Evolutionary conservation across 2,329 filamentous ascomycete genomes (phyloP), one percentile per base, ranked within the genome.

Genomic region (Exophiala sp.): DNA sequence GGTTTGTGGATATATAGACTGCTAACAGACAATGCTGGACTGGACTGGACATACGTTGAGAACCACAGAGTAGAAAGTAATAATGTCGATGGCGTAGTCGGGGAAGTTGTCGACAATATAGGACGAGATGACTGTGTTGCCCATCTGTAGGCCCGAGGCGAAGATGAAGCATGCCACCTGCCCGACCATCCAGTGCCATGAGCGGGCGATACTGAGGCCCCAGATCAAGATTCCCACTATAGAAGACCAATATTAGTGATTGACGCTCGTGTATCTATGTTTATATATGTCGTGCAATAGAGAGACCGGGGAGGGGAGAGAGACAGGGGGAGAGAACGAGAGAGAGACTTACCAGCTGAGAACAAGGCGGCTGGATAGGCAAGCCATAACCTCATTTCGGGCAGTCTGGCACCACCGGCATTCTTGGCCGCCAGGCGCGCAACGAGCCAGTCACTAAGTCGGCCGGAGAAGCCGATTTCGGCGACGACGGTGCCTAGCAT

Each of bases 51-150:
- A 6, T 43, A 43, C 40, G 18, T 43, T 43, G 18, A 43, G 4
- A 7, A 24, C 14, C 4, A 43, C 40, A 9, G 40, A 27, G 21
- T 43, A 43, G 40, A 43, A 43, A 16, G 40, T 43, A 10, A 43
- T 43, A 21, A 43, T n/a, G 4, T 43, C 40, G 7, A 7, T 43
- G 5, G 40, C 40, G 14, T 43, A 30, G 18, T 30, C 24, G 14
- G 40, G 40, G 40, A 24, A 43, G 40, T 43, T 43, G 40, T 43
- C 40, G 14, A 43, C 40, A n/a, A 43, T 44, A 19, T 44, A 44
- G 4, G 42, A 4, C 2, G 23, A 44, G 8, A 44, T 3, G 21
- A 35, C 30, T 19, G 42, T 44, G 42, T 44, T 44, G 18, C 42
- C 42, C 42, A 34, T 32, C 14, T 44, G 42, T 5, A 44, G 16